A percentile compares a stretch with the other conserved stretches of the same genome.
Evolutionary conservation across 306 rosid genomes (phyloP).

Genomic region (Castanea sativa): DNA sequence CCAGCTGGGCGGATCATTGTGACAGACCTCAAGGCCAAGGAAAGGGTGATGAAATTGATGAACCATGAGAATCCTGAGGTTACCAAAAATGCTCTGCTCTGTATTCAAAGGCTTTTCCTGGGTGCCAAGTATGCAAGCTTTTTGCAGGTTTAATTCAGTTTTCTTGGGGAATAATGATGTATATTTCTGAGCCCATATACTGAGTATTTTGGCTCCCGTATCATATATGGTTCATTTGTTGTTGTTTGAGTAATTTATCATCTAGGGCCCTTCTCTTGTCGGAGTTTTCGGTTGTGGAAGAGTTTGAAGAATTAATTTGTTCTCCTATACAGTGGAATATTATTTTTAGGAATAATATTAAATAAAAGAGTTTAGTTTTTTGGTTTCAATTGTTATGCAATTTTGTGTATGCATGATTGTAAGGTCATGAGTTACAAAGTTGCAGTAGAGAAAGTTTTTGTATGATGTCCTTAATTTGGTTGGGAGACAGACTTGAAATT

Average conservation of each 20-base stretch:
- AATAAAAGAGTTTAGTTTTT: neutral
- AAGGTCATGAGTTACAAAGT: too few relatives aligned
- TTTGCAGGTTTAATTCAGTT: constrained; percentile 68
- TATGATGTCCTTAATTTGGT: neutral
- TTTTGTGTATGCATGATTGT: neutral
- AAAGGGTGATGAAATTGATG: constrained; percentile 93
- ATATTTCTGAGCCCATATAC: constrained; percentile 11
- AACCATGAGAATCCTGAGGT: constrained; percentile 93
- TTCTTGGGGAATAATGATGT: constrained; percentile 3
- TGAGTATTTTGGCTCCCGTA: neutral
- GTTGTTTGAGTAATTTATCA: neutral
- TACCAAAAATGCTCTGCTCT: constrained; percentile 89
- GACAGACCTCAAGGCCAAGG: constrained; percentile 93
- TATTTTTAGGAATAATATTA: neutral
- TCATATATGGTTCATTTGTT: neutral
- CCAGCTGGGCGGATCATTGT: constrained; percentile 87
- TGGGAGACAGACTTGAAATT: neutral
- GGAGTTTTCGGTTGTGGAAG: constrained; percentile 1
- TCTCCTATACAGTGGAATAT: neutral
- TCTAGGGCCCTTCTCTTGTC: neutral
- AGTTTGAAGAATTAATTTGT: neutral
- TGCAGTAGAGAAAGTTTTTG: too few relatives aligned
- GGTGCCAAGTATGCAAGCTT: constrained; percentile 97
- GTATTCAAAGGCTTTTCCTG: constrained; percentile 94
- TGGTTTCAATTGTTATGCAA: neutral